phyloP scores from a whole-genome alignment of 1,139 yeast species.

The Diutina siamensis region DNA sequence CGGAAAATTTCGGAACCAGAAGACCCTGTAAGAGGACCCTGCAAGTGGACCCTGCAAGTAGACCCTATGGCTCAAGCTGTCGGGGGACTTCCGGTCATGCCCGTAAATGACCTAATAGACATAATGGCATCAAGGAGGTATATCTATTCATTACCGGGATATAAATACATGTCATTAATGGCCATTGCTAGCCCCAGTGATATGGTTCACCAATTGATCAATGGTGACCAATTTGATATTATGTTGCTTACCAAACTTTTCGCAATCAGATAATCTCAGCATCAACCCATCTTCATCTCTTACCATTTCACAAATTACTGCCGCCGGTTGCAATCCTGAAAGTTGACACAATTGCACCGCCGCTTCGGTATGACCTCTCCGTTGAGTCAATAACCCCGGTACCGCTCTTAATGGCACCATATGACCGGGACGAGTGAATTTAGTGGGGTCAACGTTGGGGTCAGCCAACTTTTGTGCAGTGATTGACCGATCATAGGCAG shows the following conservation, averaged over 20 bases:
- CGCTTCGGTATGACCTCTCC: slow-evolving; percentile 98
- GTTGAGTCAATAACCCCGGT: slow-evolving; percentile 66
- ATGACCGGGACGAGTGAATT: slow-evolving; percentile 86
- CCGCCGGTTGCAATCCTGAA: slow-evolving; percentile 76
- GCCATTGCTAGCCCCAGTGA: slow-evolving; percentile 15
- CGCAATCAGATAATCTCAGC: slow-evolving; percentile 90
- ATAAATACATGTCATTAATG: slow-evolving; percentile 1
- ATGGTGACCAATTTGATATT: slow-evolving; percentile 69
- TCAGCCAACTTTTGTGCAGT: slow-evolving; percentile 69
- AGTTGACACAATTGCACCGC: slow-evolving; percentile 78
- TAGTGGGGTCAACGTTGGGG: slow-evolving; percentile 22
- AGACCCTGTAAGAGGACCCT: no score
- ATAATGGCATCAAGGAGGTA: no score
- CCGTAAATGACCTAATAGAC: no score
- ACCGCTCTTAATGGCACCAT: slow-evolving; percentile 85
- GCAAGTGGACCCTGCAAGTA: no score
- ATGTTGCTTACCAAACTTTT: slow-evolving; percentile 51
- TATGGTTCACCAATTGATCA: slow-evolving; percentile 57
- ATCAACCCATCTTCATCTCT: slow-evolving; percentile 88
- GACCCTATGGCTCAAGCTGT: no score
- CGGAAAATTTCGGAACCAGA: no score
- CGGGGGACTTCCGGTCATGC: no score
- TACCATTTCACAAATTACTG: slow-evolving; percentile 88
- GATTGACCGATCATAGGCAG: slow-evolving; percentile 87
- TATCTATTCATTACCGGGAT: no score